phyloP scores from a whole-genome alignment of 2,329 filamentous ascomycete genomes.

The Epicoccum nigrum region DNA sequence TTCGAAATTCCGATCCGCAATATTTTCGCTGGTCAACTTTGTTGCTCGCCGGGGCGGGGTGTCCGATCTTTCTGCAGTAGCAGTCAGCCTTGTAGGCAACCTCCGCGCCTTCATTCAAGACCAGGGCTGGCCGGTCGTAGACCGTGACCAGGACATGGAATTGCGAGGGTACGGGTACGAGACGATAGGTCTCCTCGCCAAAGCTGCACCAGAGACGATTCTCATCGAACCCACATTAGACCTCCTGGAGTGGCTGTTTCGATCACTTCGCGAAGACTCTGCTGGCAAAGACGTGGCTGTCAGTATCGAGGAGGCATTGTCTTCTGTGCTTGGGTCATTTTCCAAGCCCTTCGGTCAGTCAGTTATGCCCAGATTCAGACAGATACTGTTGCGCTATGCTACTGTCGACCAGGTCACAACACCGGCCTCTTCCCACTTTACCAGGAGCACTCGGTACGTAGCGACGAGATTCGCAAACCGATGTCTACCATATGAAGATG shows the following conservation, averaged over 20 bases:
- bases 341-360: conserved; percentile 51
- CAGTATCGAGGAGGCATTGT: conserved; percentile 87
- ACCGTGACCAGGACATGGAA: conserved; percentile 61
- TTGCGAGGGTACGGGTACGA: conserved; percentile 86
- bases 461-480: conserved; percentile 89
- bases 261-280: conserved; percentile 79
- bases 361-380: conserved; percentile 49
- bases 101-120: conserved; percentile 75
- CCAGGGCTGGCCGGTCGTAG: conserved; percentile 80
- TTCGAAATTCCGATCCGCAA: conserved; percentile 77
- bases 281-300: conserved; percentile 76
- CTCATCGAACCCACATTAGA: conserved; percentile 59
- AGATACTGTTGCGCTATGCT: conserved; percentile 43
- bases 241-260: conserved; percentile 78
- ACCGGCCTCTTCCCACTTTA: conserved; percentile 49
- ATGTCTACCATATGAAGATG: conserved; percentile 79
- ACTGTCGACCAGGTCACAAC: conserved; percentile 21
- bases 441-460: conserved; percentile 74
- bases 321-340: conserved; percentile 72
- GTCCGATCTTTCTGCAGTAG: conserved; percentile 68
- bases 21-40: conserved; percentile 89
- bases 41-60: conserved; percentile 74
- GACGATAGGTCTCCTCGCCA: conserved; percentile 81
- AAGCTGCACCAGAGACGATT: conserved; percentile 65
- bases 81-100: conserved; percentile 69